Percentiles rank a stretch among this genome's conserved stretches.
Evolutionary conservation across 2,329 filamentous ascomycete genomes (phyloP).

Genomic region (Diaporthe citri): DNA sequence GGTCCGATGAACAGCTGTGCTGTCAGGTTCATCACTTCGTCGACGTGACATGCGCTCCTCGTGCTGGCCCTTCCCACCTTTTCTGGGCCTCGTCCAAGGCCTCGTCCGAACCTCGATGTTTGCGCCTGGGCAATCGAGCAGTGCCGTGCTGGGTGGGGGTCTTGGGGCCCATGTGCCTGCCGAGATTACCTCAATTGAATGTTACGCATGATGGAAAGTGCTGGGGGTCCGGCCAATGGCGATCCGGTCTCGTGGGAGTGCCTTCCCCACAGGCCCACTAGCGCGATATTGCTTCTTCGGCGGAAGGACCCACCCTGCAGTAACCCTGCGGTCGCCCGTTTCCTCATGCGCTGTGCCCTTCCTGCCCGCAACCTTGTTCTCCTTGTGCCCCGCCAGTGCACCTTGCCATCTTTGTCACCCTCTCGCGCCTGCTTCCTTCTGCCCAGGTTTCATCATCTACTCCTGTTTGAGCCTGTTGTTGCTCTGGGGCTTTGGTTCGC

Average conservation of each 20-base stretch:
- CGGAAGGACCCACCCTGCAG: conserved; percentile 26
- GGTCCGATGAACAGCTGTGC: not conserved
- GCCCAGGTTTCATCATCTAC: conserved; percentile 39
- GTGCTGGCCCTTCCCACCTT: not conserved
- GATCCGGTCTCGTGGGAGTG: conserved; percentile 8
- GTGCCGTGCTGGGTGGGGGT: conserved; percentile 3
- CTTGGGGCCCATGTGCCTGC: conserved; percentile 1
- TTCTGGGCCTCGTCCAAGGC: not conserved
- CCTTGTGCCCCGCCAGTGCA: not conserved
- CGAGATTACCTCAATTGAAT: conserved; percentile 29
- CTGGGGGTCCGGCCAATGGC: conserved; percentile 11
- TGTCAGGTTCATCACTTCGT: conserved; percentile 7
- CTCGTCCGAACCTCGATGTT: conserved; percentile 15
- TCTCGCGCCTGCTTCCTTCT: conserved; percentile 8
- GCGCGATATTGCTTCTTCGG: conserved; percentile 30
- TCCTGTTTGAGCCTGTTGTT: conserved; percentile 27
- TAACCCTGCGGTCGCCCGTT: conserved; percentile 27
- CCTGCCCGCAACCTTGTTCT: conserved; percentile 22
- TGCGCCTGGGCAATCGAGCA: not conserved
- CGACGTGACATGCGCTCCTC: not conserved
- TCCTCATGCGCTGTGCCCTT: conserved; percentile 32
- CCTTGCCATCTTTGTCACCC: conserved; percentile 31
- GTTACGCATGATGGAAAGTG: conserved; percentile 18
- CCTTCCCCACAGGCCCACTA: conserved; percentile 35
- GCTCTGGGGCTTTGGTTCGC: conserved; percentile 34